These are phyloP conservation scores for Candida labiduridarum DNA, from an alignment of 1,139 yeast genomes.

Conservation along the genomic window DNA sequence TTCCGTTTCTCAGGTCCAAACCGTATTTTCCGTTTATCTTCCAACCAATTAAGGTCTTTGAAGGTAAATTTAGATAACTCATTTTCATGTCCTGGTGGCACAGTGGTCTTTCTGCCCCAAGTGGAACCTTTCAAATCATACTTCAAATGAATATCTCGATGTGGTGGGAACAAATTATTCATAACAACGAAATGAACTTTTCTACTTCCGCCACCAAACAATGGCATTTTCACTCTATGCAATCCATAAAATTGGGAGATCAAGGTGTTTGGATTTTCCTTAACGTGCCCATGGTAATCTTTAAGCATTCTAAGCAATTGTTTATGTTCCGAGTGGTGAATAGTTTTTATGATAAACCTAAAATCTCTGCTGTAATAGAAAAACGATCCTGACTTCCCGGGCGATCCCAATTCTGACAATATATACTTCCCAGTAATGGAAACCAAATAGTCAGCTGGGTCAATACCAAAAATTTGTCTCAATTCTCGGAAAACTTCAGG, in stretches of 20 bases:
- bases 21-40: conserved; percentile 58
- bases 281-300: conserved; percentile 81
- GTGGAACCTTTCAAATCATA: conserved; percentile 95
- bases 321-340: conserved; percentile 89
- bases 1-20: conserved; percentile 73
- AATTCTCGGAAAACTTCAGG: conserved; percentile 94
- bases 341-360: conserved; percentile 92
- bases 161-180: conserved; percentile 97
- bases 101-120: conserved; percentile 70
- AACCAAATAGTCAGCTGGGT: conserved; percentile 93
- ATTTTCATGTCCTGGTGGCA: conserved; percentile 19
- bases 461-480: conserved; percentile 77
- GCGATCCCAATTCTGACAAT: conserved; percentile 89
- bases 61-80: conserved; percentile 48
- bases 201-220: conserved; percentile 48
- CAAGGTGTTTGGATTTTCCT: conserved; percentile 82
- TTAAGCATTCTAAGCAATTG: conserved; percentile 74
- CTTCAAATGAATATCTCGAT: conserved; percentile 80
- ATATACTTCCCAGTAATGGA: conserved; percentile 92
- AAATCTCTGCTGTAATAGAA: conserved; percentile 94
- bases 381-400: conserved; percentile 96
- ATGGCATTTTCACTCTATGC: conserved; percentile 87
- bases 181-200: conserved; percentile 93
- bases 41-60: conserved; percentile 90
- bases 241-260: conserved; percentile 94